Base-by-base conservation (phyloP, 441 rosid genomes). In the Eutrema salsugineum region DNA sequence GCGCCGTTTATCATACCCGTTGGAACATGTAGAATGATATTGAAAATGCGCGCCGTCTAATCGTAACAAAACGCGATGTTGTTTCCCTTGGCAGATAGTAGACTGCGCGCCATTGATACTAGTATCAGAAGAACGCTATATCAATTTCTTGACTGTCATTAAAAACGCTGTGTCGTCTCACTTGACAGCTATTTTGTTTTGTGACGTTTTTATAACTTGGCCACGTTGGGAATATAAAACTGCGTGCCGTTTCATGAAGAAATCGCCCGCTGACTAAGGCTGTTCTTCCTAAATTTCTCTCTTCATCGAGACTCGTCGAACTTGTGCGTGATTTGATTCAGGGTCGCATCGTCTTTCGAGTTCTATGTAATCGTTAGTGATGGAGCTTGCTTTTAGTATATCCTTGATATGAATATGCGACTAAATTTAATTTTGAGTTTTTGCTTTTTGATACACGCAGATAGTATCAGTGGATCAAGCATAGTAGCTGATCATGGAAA, bases 401-500 rank as follows among this genome's bases (percentile, higher is more conserved):
- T 28, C 11, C 8, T 28, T 8, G 6, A 19, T 27, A 38, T 53
- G 12, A 28, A n/a, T 53, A 6, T 28, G 58, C 57, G 58, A 53
- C n/a, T 53, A 5, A 16, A 3, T 16, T 16, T 16, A 7, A 2
- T 8, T 40, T 8, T 1, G 0, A 7, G 40, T 30, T 16, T 0
- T 30, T 68, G 47, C 10, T 59, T 46, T 68, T 40, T 67, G 38
- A 5, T 19, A 33, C 77, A 55, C 22, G 39, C 61, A 55, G 61
- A 81, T 83, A 40, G 81, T 62, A 30, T 56, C 27, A 6, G 60
- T 11, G 5, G 11, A 24, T 24, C 49, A 22, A 57, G 67, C 12
- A 38, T 70, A 74, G 48, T 30, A 55, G 46, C 4, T 56, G 6
- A 54, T 69, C 66, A 89, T 87, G 95, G 89, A 80, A 64, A 54